Evolutionary conservation across 164 flowering plant species (phyloP).

Genomic region (Sedum album): DNA sequence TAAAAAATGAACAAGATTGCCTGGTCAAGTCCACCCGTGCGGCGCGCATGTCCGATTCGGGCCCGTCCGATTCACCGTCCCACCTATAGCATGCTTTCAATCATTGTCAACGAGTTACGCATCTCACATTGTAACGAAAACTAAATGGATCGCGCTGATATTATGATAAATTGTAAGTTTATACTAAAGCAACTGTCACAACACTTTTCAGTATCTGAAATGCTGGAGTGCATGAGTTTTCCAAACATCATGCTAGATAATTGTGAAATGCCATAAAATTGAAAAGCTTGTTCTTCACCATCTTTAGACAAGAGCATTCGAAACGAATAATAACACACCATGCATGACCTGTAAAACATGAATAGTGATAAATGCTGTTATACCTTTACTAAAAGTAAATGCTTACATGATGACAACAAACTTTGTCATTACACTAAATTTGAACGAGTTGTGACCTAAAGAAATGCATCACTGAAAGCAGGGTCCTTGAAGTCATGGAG

Average conservation of each 20-base stretch:
- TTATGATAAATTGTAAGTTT: too few species aligned
- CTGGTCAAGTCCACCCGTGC: too few species aligned
- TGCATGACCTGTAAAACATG: conserved; percentile 6
- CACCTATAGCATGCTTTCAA: too few species aligned
- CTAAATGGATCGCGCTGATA: too few species aligned
- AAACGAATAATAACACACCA: not conserved
- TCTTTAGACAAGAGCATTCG: not conserved
- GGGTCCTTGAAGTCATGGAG: conserved; percentile 7
- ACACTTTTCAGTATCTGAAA: too few species aligned
- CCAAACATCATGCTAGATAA: not conserved
- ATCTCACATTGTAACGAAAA: too few species aligned
- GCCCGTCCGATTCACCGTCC: too few species aligned
- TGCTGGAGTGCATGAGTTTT: not conserved
- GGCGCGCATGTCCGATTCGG: too few species aligned
- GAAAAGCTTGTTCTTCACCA: not conserved
- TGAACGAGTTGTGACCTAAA: not conserved
- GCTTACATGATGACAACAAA: not conserved
- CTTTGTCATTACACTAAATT: not conserved
- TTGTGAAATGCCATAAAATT: not conserved
- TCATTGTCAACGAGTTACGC: too few species aligned
- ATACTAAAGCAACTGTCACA: too few species aligned
- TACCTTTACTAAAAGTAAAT: not conserved
- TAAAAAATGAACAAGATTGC: too few species aligned
- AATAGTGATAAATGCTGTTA: conserved; percentile 3
- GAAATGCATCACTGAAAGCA: not conserved